Conservation (phyloP, 2,329 filamentous ascomycete species). For the Cladosporium sp. region DNA sequence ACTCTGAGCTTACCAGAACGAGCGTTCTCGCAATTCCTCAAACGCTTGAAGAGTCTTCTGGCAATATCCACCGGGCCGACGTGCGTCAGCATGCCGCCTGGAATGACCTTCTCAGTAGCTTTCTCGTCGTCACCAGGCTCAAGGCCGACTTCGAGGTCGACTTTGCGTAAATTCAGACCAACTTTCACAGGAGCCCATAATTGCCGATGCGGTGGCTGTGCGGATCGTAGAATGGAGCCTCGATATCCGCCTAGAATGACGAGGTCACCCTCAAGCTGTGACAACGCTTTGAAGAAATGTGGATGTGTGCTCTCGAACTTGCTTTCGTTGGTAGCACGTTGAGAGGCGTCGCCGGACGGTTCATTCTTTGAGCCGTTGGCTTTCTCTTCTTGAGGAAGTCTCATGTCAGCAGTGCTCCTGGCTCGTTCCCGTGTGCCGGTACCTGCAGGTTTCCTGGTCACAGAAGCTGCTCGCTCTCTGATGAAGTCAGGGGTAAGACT, state of each 20-base stretch:
- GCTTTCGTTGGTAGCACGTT: conserved; percentile 16
- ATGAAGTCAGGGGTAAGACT: conserved; percentile 28
- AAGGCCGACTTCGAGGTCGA: conserved; percentile 82
- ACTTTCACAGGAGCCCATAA: conserved; percentile 94
- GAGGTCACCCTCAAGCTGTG: conserved; percentile 73
- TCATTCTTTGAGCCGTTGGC: conserved; percentile 25
- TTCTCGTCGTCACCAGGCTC: conserved; percentile 72
- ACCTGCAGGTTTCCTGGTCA: conserved; percentile 13
- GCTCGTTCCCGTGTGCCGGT: neutral
- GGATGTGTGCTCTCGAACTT: conserved; percentile 38
- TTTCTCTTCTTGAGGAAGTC: neutral
- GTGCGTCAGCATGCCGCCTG: conserved; percentile 84
- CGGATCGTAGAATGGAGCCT: conserved; percentile 82
- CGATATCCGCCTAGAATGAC: conserved; percentile 88
- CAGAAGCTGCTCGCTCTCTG: conserved; percentile 24
- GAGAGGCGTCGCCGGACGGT: conserved; percentile 22
- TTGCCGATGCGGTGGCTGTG: conserved; percentile 76
- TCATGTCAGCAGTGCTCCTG: conserved; percentile 3
- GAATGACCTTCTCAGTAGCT: conserved; percentile 78
- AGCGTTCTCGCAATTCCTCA: conserved; percentile 70
- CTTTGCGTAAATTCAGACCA: conserved; percentile 84
- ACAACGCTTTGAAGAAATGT: conserved; percentile 55
- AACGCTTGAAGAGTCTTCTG: conserved; percentile 71
- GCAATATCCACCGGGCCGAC: conserved; percentile 91
- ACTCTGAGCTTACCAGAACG: conserved; percentile 67